phyloP scores from a whole-genome alignment of 2,329 filamentous ascomycete species.

The Colletotrichum sp. region DNA sequence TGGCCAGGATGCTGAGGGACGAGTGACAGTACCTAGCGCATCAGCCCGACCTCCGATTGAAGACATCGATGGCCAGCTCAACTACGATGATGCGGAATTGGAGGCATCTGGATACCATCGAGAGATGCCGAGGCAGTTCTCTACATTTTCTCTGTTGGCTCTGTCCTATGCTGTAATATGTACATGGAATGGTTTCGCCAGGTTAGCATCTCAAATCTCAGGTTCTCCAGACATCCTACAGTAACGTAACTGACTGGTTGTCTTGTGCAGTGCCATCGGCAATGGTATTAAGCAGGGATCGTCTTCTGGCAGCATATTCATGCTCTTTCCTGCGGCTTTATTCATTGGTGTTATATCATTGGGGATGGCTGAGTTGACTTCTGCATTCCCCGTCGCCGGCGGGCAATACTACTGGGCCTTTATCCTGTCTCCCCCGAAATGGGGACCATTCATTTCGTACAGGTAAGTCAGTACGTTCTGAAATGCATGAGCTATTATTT shows the following conservation, averaged over 20 bases:
- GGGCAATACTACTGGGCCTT: constrained; percentile 32
- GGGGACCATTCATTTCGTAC: constrained; percentile 26
- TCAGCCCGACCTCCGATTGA: background rate
- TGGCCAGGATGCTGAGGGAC: background rate
- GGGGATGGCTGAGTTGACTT: constrained; percentile 30
- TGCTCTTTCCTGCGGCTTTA: constrained; percentile 30
- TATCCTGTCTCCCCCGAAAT: constrained; percentile 21
- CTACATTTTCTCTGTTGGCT: constrained; percentile 27
- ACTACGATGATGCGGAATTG: constrained; percentile 31
- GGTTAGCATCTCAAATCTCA: constrained; percentile 1
- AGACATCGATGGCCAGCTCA: background rate
- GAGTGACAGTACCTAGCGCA: background rate
- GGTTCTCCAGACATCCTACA: background rate
- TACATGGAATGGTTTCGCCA: constrained; percentile 33
- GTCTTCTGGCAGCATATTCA: constrained; percentile 24
- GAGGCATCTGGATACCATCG: constrained; percentile 33
- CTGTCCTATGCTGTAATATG: constrained; percentile 34
- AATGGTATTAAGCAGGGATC: constrained; percentile 30
- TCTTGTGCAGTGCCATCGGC: constrained; percentile 21
- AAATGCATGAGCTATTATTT: background rate
- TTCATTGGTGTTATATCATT: constrained; percentile 30
- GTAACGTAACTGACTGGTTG: background rate
- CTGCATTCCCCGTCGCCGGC: constrained; percentile 29
- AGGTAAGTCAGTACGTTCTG: background rate
- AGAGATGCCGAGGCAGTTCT: constrained; percentile 35